phyloP scores from a whole-genome alignment of 2,329 filamentous ascomycete genomes.

The Neodidymelliopsis sp. region DNA sequence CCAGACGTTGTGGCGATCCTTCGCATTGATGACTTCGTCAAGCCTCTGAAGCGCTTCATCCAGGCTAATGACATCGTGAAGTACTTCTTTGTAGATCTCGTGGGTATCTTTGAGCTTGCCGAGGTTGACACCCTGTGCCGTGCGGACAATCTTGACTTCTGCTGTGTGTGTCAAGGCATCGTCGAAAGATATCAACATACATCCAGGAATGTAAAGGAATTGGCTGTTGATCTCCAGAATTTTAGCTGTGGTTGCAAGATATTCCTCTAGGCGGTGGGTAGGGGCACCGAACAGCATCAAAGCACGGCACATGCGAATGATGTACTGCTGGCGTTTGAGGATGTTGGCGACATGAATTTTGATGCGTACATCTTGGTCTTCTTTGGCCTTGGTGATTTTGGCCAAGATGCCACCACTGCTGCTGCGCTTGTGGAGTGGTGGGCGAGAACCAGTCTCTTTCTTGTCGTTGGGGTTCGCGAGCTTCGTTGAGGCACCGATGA shows the following conservation, averaged over 20 bases:
- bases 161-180: conserved; percentile 74
- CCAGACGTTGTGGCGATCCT: conserved; percentile 60
- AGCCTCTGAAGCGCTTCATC: conserved; percentile 72
- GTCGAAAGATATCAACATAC: conserved; percentile 91
- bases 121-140: conserved; percentile 72
- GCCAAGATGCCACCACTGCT: conserved; percentile 33
- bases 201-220: conserved; percentile 87
- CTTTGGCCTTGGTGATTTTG: conserved; percentile 39
- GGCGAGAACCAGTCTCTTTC: conserved; percentile 21
- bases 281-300: conserved; percentile 91
- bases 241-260: conserved; percentile 83
- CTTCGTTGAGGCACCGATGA: conserved; percentile 39
- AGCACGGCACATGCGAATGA: conserved; percentile 83
- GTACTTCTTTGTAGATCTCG: conserved; percentile 79
- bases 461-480: conserved; percentile 40
- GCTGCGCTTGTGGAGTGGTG: conserved; percentile 30
- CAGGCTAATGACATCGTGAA: conserved; percentile 74
- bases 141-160: conserved; percentile 79
- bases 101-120: conserved; percentile 77
- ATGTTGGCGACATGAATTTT: conserved; percentile 70
- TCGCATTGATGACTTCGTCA: conserved; percentile 66
- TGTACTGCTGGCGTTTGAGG: conserved; percentile 79
- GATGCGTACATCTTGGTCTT: conserved; percentile 62
- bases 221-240: conserved; percentile 87
- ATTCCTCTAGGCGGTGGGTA: conserved; percentile 89